Evolutionary conservation across 163 green algal genomes (phyloP), one percentile per base, ranked within the genome.

Genomic region (Chlorella variabilis): DNA sequence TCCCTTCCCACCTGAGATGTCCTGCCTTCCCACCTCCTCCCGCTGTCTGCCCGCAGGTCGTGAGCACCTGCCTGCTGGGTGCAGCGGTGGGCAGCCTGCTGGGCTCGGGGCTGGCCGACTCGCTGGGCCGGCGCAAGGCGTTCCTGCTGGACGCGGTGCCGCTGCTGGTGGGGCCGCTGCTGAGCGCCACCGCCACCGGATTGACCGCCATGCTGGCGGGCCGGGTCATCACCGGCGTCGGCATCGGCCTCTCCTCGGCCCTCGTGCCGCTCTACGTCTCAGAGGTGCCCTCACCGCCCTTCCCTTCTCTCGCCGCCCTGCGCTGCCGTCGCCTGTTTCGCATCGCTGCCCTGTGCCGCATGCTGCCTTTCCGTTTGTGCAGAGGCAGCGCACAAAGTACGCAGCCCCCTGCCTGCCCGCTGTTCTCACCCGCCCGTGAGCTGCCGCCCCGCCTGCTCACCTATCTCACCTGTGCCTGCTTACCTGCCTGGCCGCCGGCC

Each of bases 211-310:
- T 99, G 88, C 36, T 97, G 2, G 81, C 88, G 3, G 96, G 96
- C 3, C 90, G 96, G 2, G 87, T 94, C 56, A 27, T 98, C 9
- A 87, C 91, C 5, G 96, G 96, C 13, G 21, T 98, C 13, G 97
- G 95, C 66, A 97, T 99, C 49, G 96, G 96, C 7, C 87, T 99
- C 21, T 91, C 90, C 18, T 98, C 93, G 1, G 92, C 93, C 0
- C 86, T 98, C 8, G 96, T 98, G 48, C 96, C 96, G 17, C 90
- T 98, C 2, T 99, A 98, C 94, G 98, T 99, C 83, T 95, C 90
- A 48, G 95, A 98, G 91, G 91, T 94, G 65, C 7, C 33, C 21
- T 29, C 42, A 27, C 20, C n/a, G 25, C 20, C 15, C 51, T n/a
- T 54, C 20, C 21, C 15, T 15, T 62, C 51, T 15, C 51, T 31